Conservation (phyloP, 106 monocot genomes). For the Allium sativum region DNA sequence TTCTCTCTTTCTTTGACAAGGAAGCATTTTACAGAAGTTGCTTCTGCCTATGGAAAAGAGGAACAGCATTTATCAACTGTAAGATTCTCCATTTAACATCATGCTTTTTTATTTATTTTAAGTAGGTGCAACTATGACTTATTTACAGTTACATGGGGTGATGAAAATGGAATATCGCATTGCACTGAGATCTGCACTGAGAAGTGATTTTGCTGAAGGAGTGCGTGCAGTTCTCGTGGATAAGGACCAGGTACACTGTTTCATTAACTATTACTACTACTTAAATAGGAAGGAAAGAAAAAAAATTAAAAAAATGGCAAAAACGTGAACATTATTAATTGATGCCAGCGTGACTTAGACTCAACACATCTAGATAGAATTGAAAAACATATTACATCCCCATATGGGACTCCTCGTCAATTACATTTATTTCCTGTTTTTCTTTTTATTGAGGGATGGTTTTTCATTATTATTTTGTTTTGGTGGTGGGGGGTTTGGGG, state of each 20-base stretch:
- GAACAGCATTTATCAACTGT: slow-evolving; percentile 43
- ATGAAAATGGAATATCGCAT: slow-evolving; percentile 60
- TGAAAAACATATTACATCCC: no score
- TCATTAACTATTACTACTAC: no score
- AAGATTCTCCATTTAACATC: slow-evolving; percentile 3
- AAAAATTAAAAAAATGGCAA: no score
- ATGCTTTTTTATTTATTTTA: background rate
- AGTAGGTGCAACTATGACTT: background rate
- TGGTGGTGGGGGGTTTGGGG: no score
- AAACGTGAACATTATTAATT: no score
- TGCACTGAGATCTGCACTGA: slow-evolving; percentile 41
- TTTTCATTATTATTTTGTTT: no score
- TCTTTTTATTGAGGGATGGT: no score
- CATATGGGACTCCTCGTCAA: no score
- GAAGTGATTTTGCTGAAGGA: slow-evolving; percentile 69
- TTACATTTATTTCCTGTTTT: no score
- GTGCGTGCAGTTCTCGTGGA: slow-evolving; percentile 67
- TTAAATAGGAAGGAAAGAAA: no score
- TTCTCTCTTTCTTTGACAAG: slow-evolving; percentile 59
- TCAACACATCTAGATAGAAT: no score
- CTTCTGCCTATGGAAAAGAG: slow-evolving; percentile 35
- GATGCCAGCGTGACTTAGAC: no score
- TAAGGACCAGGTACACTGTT: slow-evolving; percentile 49
- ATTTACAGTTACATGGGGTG: slow-evolving; percentile 48
- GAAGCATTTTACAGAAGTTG: slow-evolving; percentile 61